Conservation (phyloP, 495 filamentous ascomycete species). For the Penicillium coffeae region DNA sequence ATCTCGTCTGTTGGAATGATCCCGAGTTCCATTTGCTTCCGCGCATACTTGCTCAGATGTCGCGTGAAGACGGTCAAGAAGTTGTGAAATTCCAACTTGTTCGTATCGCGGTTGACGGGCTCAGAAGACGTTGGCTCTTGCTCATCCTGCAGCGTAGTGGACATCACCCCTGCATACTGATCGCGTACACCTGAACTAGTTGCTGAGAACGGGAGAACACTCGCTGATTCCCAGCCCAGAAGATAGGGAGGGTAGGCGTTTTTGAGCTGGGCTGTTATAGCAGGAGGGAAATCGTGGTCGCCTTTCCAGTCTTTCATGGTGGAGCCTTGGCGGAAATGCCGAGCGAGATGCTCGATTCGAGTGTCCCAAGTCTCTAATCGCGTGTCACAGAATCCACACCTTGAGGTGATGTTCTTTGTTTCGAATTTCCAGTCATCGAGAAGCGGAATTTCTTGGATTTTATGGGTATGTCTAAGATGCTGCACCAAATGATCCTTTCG, state of each 20-base stretch:
- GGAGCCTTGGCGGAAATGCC: slow-evolving; percentile 59
- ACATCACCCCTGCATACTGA: slow-evolving; percentile 13
- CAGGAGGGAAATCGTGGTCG: slow-evolving; percentile 62
- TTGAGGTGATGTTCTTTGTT: slow-evolving; percentile 53
- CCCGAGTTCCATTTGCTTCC: slow-evolving; percentile 12
- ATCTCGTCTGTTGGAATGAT: slow-evolving; percentile 25
- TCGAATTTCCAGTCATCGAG: slow-evolving; percentile 69
- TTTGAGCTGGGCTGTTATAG: slow-evolving; percentile 57
- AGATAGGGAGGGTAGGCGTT: slow-evolving; percentile 58
- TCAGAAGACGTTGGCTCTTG: not conserved
- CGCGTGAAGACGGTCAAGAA: slow-evolving; percentile 17
- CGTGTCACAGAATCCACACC: slow-evolving; percentile 63
- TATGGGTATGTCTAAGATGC: slow-evolving; percentile 69
- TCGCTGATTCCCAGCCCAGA: slow-evolving; percentile 24
- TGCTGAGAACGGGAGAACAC: slow-evolving; percentile 28
- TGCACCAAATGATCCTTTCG: slow-evolving; percentile 81
- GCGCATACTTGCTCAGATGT: slow-evolving; percentile 20
- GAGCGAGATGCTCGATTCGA: slow-evolving; percentile 57
- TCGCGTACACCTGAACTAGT: slow-evolving; percentile 14
- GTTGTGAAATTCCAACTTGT: slow-evolving; percentile 3
- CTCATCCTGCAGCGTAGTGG: not conserved
- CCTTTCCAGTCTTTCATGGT: slow-evolving; percentile 68
- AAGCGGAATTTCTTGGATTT: slow-evolving; percentile 51
- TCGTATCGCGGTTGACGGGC: not conserved
- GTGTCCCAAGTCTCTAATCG: slow-evolving; percentile 58